phyloP scores from a whole-genome alignment of 805 yeast genomes.

The Saccharomycopsis sp. region DNA sequence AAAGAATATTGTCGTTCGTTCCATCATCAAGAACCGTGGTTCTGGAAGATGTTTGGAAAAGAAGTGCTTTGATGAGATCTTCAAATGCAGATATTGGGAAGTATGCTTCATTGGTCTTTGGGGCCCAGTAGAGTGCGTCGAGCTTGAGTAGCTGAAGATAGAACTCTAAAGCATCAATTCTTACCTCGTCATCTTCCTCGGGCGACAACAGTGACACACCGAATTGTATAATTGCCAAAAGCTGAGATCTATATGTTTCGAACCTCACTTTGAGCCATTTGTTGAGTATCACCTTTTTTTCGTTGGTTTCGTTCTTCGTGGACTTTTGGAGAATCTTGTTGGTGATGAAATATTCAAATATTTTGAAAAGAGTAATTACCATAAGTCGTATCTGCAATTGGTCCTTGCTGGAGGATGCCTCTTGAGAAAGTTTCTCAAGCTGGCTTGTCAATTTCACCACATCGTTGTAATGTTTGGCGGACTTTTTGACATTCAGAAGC shows the following conservation, averaged over 20 bases:
- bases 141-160: slow-evolving; percentile 47
- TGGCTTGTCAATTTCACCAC: slow-evolving; percentile 38
- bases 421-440: slow-evolving; percentile 18
- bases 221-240: slow-evolving; percentile 38
- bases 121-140: slow-evolving; percentile 49
- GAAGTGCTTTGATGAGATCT: slow-evolving; percentile 33
- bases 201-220: slow-evolving; percentile 20
- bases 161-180: slow-evolving; percentile 49
- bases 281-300: slow-evolving; percentile 42
- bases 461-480: slow-evolving; percentile 50
- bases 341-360: slow-evolving; percentile 43
- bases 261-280: slow-evolving; percentile 61
- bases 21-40: slow-evolving; percentile 37
- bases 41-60: slow-evolving; percentile 32
- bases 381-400: slow-evolving; percentile 31
- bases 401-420: slow-evolving; percentile 27
- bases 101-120: slow-evolving; percentile 43
- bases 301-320: slow-evolving; percentile 31
- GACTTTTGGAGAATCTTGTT: slow-evolving; percentile 34
- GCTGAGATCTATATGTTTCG: slow-evolving; percentile 40
- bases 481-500: slow-evolving; percentile 31
- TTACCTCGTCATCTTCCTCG: slow-evolving; percentile 36
- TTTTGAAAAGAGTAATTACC: slow-evolving; percentile 36
- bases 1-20: slow-evolving; percentile 39
- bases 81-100: slow-evolving; percentile 55